Evolutionary conservation across 2,329 filamentous ascomycete species (phyloP).

Genomic region (Periconia digitata): DNA sequence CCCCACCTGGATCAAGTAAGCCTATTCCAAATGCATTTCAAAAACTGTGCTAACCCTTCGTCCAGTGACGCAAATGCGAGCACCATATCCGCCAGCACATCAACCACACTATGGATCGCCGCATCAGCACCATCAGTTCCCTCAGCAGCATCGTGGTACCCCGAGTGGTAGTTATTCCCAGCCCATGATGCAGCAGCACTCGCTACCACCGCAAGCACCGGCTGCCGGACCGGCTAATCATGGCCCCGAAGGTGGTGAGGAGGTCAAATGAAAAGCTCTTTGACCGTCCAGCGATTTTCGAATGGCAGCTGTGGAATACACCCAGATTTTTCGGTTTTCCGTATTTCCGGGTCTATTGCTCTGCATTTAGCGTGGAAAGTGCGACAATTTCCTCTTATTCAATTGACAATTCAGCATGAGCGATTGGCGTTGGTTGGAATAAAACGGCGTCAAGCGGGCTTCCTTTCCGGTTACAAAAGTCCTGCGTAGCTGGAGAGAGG

Average conservation of each 20-base stretch:
- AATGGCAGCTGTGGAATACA: background rate
- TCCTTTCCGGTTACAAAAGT: conserved; percentile 2
- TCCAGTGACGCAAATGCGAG: conserved; percentile 44
- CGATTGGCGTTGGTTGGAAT: conserved; percentile 39
- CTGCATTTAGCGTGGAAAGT: conserved; percentile 36
- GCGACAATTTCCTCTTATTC: conserved; percentile 21
- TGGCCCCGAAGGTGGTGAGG: conserved; percentile 35
- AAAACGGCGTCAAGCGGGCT: conserved; percentile 20
- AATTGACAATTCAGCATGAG: conserved; percentile 35
- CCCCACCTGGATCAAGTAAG: conserved; percentile 75
- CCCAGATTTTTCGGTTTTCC: conserved; percentile 6
- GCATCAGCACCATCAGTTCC: conserved; percentile 44
- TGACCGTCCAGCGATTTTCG: background rate
- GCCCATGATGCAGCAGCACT: conserved; percentile 46
- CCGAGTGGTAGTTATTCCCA: conserved; percentile 45
- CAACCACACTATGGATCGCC: conserved; percentile 44
- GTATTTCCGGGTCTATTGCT: conserved; percentile 24
- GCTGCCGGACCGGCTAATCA: conserved; percentile 39
- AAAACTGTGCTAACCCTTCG: conserved; percentile 11
- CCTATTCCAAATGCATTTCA: conserved; percentile 24
- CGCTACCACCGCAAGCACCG: conserved; percentile 39
- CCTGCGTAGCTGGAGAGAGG: conserved; percentile 3
- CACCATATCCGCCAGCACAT: conserved; percentile 43
- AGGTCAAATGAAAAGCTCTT: conserved; percentile 38
- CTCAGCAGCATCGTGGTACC: conserved; percentile 43